Evolutionary conservation across 441 rosid genomes (phyloP).

Genomic region (Populus hybrid): DNA sequence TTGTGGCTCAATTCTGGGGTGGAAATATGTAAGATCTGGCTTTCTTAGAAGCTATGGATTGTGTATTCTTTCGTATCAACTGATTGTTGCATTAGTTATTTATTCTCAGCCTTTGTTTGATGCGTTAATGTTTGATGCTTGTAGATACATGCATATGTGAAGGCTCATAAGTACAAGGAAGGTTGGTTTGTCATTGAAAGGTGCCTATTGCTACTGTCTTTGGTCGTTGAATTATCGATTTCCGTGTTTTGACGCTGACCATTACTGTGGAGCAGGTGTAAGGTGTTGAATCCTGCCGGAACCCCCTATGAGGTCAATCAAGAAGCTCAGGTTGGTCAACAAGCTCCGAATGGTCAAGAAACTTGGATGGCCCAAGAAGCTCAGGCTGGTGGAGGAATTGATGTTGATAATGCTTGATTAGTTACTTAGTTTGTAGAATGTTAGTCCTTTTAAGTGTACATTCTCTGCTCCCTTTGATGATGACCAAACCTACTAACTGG

Average conservation of each 20-base stretch:
- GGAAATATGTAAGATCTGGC: conserved; percentile 70
- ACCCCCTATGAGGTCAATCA: conserved; percentile 34
- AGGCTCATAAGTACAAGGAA: conserved; percentile 72
- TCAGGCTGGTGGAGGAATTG: conserved; percentile 41
- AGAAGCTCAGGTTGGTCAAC: conserved; percentile 37
- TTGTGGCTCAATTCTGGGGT: conserved; percentile 85
- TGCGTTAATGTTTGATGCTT: conserved; percentile 3
- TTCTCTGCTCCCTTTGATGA: conserved; percentile 11
- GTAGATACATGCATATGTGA: conserved; percentile 65
- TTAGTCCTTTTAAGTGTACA: conserved; percentile 21
- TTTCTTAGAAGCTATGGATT: conserved; percentile 2
- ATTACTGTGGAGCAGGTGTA: conserved; percentile 48
- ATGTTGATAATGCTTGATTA: conserved; percentile 45
- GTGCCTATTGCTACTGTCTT: conserved; percentile 25
- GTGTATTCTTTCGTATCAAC: conserved; percentile 3
- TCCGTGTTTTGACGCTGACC: conserved; percentile 11
- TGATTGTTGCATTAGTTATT: background rate
- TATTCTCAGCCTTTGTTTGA: background rate
- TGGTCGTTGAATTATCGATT: conserved; percentile 1
- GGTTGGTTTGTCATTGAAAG: conserved; percentile 82
- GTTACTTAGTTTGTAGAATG: background rate
- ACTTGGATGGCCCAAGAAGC: conserved; percentile 34
- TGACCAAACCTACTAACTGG: background rate
- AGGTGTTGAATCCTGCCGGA: conserved; percentile 68
- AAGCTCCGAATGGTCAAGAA: background rate